Evolutionary conservation across 2,329 filamentous ascomycete species (phyloP).

Genomic region (Hymenoscyphus scutula): DNA sequence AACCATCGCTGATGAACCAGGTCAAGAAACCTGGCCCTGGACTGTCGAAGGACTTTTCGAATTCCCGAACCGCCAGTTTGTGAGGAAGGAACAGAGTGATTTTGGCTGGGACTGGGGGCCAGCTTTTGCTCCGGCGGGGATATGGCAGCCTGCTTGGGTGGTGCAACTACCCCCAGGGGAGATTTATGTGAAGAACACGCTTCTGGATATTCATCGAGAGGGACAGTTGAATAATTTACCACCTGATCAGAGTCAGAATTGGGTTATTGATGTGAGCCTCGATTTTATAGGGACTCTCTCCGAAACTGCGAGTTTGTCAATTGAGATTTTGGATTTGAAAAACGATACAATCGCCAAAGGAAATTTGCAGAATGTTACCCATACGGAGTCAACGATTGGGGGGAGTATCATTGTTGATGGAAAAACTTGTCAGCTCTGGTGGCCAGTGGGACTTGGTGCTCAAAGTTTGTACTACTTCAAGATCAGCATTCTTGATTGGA

Average conservation of each 20-base stretch:
- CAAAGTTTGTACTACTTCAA: slow-evolving; percentile 58
- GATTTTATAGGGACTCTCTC: slow-evolving; percentile 53
- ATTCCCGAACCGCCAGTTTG: slow-evolving; percentile 52
- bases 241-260: slow-evolving; percentile 54
- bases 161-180: slow-evolving; percentile 47
- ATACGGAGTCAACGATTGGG: slow-evolving; percentile 45
- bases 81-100: slow-evolving; percentile 60
- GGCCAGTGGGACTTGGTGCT: slow-evolving; percentile 55
- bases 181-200: slow-evolving; percentile 50
- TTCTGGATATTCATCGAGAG: slow-evolving; percentile 57
- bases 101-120: slow-evolving; percentile 67
- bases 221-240: slow-evolving; percentile 58
- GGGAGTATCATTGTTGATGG: slow-evolving; percentile 46
- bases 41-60: slow-evolving; percentile 49
- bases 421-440: slow-evolving; percentile 54
- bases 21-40: slow-evolving; percentile 45
- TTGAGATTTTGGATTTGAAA: slow-evolving; percentile 45
- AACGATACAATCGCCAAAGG: slow-evolving; percentile 42
- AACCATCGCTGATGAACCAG: slow-evolving; percentile 46
- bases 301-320: slow-evolving; percentile 42
- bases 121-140: slow-evolving; percentile 59
- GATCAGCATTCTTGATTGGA: slow-evolving; percentile 43
- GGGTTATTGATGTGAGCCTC: slow-evolving; percentile 60
- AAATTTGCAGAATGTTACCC: slow-evolving; percentile 41
- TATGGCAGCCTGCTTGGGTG: slow-evolving; percentile 58